Evolutionary conservation across 495 filamentous ascomycete genomes (phyloP).

Genomic region (Neurospora pannonica): DNA sequence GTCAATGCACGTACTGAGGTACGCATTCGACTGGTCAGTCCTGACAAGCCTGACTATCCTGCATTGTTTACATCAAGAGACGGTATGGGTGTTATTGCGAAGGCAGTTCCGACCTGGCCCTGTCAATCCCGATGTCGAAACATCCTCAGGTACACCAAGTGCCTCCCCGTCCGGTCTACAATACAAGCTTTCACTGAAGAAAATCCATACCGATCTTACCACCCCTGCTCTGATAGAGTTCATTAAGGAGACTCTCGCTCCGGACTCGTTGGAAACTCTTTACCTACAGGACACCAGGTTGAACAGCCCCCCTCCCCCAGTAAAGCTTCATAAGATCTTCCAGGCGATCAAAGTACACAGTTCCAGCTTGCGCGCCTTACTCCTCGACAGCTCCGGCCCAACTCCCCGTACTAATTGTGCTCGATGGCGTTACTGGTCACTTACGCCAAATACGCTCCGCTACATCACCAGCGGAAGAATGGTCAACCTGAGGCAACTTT

Average conservation of each 20-base stretch:
- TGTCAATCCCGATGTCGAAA: slow-evolving; percentile 16
- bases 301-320: slow-evolving; percentile 38
- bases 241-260: slow-evolving; percentile 74
- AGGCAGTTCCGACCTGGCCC: slow-evolving; percentile 57
- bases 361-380: slow-evolving; percentile 61
- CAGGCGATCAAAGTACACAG: slow-evolving; percentile 64
- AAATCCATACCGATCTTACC: slow-evolving; percentile 76
- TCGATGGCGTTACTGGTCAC: slow-evolving; percentile 67
- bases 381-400: slow-evolving; percentile 57
- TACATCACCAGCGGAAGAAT: slow-evolving; percentile 82
- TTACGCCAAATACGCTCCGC: slow-evolving; percentile 60
- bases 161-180: slow-evolving; percentile 28
- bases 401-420: slow-evolving; percentile 19
- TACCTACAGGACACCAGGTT: slow-evolving; percentile 67
- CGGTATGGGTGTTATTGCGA: slow-evolving; percentile 72
- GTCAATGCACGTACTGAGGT: slow-evolving; percentile 56
- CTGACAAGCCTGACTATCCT: slow-evolving; percentile 76
- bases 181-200: slow-evolving; percentile 66
- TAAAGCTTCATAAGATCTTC: slow-evolving; percentile 69
- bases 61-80: slow-evolving; percentile 66
- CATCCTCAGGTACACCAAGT: slow-evolving; percentile 12
- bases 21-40: slow-evolving; percentile 69
- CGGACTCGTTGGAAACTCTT: slow-evolving; percentile 75
- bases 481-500: slow-evolving; percentile 64
- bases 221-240: slow-evolving; percentile 70